Percentiles rank a stretch among this genome's conserved stretches.
phyloP scores from a whole-genome alignment of 768 basidiomycete species.

The Rhizopogon roseolus region DNA sequence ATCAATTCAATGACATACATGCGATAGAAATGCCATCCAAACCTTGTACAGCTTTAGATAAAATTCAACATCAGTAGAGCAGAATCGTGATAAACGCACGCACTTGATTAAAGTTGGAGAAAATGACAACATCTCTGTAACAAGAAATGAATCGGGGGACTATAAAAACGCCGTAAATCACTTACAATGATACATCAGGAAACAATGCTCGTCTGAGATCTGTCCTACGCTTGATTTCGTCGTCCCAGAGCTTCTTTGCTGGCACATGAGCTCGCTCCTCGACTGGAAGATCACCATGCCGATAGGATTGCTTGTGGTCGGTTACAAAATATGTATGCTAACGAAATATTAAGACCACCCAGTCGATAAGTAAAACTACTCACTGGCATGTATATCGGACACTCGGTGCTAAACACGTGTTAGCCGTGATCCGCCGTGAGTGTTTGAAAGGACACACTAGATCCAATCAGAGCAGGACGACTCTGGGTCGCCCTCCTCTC shows the following conservation, averaged over 20 bases:
- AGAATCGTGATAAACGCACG: neutral
- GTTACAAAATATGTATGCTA: slow-evolving; percentile 47
- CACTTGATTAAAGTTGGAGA: slow-evolving; percentile 53
- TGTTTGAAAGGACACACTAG: slow-evolving; percentile 30
- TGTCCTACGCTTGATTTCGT: slow-evolving; percentile 34
- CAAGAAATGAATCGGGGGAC: neutral
- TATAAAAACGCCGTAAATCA: neutral
- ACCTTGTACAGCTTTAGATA: slow-evolving; percentile 41
- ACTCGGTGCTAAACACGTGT: slow-evolving; percentile 31
- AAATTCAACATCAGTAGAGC: neutral
- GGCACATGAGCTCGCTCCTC: slow-evolving; percentile 9
- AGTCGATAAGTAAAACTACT: slow-evolving; percentile 3
- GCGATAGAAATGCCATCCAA: neutral
- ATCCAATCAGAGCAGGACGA: slow-evolving; percentile 32
- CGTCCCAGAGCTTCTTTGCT: slow-evolving; percentile 28
- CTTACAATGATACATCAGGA: slow-evolving; percentile 39
- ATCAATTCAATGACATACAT: neutral
- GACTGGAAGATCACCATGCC: slow-evolving; percentile 18
- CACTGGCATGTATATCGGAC: slow-evolving; percentile 44
- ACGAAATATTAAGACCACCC: neutral
- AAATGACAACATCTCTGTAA: slow-evolving; percentile 38
- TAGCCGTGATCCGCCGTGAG: neutral
- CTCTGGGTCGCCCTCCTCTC: slow-evolving; percentile 39
- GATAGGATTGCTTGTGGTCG: slow-evolving; percentile 44
- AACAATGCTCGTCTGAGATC: slow-evolving; percentile 35